phyloP scores from a whole-genome alignment of 1,139 yeast genomes.

The Pichia sp. region DNA sequence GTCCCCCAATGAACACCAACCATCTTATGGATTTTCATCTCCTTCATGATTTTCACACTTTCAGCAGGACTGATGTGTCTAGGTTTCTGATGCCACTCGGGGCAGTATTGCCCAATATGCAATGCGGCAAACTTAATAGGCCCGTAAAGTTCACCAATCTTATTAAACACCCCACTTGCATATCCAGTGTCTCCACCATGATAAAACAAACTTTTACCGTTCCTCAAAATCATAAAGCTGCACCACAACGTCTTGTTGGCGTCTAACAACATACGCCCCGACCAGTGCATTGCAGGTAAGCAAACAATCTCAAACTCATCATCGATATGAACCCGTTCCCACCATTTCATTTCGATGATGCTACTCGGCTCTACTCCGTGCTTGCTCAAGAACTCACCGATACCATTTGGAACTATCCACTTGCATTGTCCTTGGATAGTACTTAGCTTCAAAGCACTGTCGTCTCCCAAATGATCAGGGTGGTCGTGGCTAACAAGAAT shows the following conservation, averaged over 20 bases:
- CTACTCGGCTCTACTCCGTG: slow-evolving; percentile 45
- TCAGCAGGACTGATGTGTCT: slow-evolving; percentile 84
- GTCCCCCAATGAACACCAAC: slow-evolving; percentile 98
- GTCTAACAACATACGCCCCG: slow-evolving; percentile 75
- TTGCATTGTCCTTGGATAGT: slow-evolving; percentile 38
- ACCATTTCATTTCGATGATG: slow-evolving; percentile 81
- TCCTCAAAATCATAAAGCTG: slow-evolving; percentile 64
- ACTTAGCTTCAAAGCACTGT: slow-evolving; percentile 54
- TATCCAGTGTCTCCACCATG: slow-evolving; percentile 97
- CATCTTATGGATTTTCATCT: slow-evolving; percentile 55
- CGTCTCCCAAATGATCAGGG: slow-evolving; percentile 84
- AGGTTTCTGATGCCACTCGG: slow-evolving; percentile 90
- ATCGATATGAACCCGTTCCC: slow-evolving; percentile 51
- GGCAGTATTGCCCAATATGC: slow-evolving; percentile 94
- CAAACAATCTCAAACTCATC: slow-evolving; percentile 76
- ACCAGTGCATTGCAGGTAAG: slow-evolving; percentile 98
- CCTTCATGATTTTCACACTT: slow-evolving; percentile 61
- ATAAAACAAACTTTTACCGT: slow-evolving; percentile 67
- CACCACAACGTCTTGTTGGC: slow-evolving; percentile 85
- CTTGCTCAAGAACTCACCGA: slow-evolving; percentile 54
- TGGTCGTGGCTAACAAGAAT: slow-evolving; percentile 89
- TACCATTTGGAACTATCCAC: slow-evolving; percentile 88
- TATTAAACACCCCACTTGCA: slow-evolving; percentile 60
- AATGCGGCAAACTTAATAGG: slow-evolving; percentile 63
- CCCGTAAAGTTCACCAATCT: slow-evolving; percentile 62